Conservation (phyloP, 805 yeast species). For the Lipomyces japonicus region DNA sequence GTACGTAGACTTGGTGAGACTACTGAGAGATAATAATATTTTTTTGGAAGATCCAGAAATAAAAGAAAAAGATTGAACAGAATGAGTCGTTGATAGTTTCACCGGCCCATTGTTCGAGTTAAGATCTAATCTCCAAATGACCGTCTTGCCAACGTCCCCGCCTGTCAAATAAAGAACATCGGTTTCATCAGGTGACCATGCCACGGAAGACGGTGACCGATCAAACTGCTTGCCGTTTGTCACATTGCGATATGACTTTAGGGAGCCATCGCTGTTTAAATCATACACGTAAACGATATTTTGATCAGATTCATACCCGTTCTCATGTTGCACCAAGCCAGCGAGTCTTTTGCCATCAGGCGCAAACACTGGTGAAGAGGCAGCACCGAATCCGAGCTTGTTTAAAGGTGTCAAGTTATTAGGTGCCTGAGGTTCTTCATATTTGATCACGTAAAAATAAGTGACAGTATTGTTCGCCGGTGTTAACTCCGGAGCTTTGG, state of each 20-base stretch:
- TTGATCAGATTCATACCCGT: slow-evolving; percentile 32
- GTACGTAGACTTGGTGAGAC: slow-evolving; percentile 23
- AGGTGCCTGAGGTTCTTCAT: slow-evolving; percentile 8
- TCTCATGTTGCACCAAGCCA: slow-evolving; percentile 26
- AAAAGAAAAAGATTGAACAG: slow-evolving; percentile 14
- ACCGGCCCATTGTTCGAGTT: slow-evolving; percentile 7
- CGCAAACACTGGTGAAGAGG: slow-evolving; percentile 30
- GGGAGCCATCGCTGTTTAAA: slow-evolving; percentile 12
- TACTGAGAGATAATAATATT: slow-evolving; percentile 14
- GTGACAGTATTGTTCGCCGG: slow-evolving; percentile 32
- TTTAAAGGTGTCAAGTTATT: slow-evolving; percentile 13
- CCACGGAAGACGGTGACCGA: slow-evolving; percentile 24
- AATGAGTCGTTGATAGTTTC: slow-evolving; percentile 16
- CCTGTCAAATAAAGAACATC: slow-evolving; percentile 16
- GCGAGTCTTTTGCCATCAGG: slow-evolving; percentile 30
- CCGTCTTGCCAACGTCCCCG: slow-evolving; percentile 22
- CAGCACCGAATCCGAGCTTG: slow-evolving; percentile 28
- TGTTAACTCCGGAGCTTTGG: slow-evolving; percentile 30
- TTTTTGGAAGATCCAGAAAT: slow-evolving; percentile 8
- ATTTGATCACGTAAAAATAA: slow-evolving; percentile 28
- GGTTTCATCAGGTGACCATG: slow-evolving; percentile 20
- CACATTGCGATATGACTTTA: slow-evolving; percentile 5
- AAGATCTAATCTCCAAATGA: slow-evolving; percentile 19
- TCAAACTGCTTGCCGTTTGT: slow-evolving; percentile 19
- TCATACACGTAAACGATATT: slow-evolving; percentile 27